phyloP scores from a whole-genome alignment of 306 rosid genomes.

The Cucumis cinereus region DNA sequence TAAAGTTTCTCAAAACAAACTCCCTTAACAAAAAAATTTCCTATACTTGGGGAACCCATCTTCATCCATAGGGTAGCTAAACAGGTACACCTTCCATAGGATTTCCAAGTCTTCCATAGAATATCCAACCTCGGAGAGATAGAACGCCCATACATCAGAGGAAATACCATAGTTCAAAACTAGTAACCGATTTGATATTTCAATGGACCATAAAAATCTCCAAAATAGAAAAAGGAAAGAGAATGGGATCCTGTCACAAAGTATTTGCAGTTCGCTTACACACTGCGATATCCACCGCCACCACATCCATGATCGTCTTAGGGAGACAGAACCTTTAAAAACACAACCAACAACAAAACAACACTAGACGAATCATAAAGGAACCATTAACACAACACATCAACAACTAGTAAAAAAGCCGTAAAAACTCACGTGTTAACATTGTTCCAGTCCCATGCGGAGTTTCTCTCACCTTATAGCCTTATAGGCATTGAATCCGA shows the following conservation, averaged over 20 bases:
- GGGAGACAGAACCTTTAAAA: neutral
- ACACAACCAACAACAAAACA: neutral
- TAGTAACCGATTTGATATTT: neutral
- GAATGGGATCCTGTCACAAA: neutral
- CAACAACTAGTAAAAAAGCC: neutral
- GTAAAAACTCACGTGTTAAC: slow-evolving; percentile 38
- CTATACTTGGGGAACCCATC: neutral
- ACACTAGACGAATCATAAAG: neutral
- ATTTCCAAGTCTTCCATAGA: neutral
- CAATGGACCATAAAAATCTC: neutral
- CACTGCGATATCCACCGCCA: neutral
- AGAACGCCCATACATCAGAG: neutral
- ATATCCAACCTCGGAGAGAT: neutral
- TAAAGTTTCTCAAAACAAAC: too few species aligned
- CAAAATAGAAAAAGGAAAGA: neutral
- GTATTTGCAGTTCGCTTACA: neutral
- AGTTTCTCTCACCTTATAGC: too few species aligned
- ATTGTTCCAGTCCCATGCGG: slow-evolving; percentile 94
- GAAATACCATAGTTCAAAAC: neutral
- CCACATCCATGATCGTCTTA: neutral
- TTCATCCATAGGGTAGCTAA: neutral
- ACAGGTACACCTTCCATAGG: neutral
- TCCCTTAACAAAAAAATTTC: neutral
- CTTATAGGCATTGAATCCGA: too few species aligned
- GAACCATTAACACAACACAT: neutral